Base-by-base conservation (phyloP, 179 eudicot genomes). In the Camellia oleifera region DNA sequence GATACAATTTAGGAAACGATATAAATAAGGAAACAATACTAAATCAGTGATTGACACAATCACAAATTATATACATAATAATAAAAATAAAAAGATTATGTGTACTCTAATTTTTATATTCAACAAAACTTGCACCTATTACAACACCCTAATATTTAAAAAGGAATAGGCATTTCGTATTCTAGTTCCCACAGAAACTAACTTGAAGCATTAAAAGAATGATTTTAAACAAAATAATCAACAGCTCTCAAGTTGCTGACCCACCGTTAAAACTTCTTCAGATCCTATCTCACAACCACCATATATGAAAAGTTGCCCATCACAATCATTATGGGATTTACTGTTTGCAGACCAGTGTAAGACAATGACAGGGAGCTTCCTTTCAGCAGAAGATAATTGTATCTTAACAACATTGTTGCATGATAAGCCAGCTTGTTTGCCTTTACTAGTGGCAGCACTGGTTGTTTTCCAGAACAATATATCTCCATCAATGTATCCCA, bases 261-360 rank as follows among this genome's bases (percentile, higher is more conserved):
- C 54, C 67, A 92, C 97, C 86, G 97, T 91, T 32, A 94, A 81
- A 85, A 94, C 95, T 94, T 94, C 98, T 80, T 92, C 84, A 52
- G 94, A 86, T 82, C 97, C 98, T 70, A 91, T 90, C 84, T 91
- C 91, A 88, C 90, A 94, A 75, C 98, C 98, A 71, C 98, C 97
- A 85, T 94, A 94, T 63, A 94, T 84, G 79, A 92, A 90, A 79
- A 94, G 97, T 81, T 84, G 89, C 42, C 90, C 92, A 75, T 88
- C 88, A 69, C 77, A 57, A 86, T 81, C 88, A 79, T 76, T 83
- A 71, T 85, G 83, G 23, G 82, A 85, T 77, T 79, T 80, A 77
- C 79, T 89, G 76, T 84, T 85, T 50, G 90, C 85, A 63, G 90
- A 86, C 98, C 98, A 94, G 26, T 88, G 92, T 48, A 94, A 82